phyloP scores from a whole-genome alignment of 169 alveolate species.

The Eimeria praecox region DNA sequence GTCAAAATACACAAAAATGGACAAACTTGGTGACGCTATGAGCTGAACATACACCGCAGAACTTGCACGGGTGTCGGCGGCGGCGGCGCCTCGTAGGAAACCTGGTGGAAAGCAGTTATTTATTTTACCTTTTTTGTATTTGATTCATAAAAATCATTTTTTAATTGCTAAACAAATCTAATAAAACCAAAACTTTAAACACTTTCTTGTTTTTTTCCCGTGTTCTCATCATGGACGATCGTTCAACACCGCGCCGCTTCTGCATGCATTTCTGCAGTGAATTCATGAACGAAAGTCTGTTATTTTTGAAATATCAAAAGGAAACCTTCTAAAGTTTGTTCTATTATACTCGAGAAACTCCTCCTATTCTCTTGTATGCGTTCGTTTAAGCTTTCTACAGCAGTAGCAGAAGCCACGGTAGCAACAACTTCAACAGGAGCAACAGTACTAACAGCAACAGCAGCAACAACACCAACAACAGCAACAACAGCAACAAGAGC shows the following conservation, averaged over 20 bases:
- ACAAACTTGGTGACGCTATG: no score
- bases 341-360: no score
- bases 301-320: no score
- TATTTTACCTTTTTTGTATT: not conserved
- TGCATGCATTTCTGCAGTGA: not conserved
- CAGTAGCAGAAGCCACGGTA: no score
- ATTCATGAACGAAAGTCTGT: no score
- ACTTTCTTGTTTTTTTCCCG: not conserved
- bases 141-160: not conserved
- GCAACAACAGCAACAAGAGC: not conserved
- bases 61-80: constrained; percentile 40
- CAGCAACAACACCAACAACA: no score
- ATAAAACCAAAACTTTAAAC: not conserved
- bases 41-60: constrained; percentile 24
- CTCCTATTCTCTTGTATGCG: not conserved
- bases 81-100: constrained; percentile 2
- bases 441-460: no score
- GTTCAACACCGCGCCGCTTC: not conserved
- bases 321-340: no score
- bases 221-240: not conserved
- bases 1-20: not conserved
- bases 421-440: not conserved
- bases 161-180: not conserved
- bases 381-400: not conserved
- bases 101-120: not conserved